These are phyloP conservation scores for Pleurotus salmoneostramineus DNA, from an alignment of 768 basidiomycete genomes.

Conservation along the genomic window DNA sequence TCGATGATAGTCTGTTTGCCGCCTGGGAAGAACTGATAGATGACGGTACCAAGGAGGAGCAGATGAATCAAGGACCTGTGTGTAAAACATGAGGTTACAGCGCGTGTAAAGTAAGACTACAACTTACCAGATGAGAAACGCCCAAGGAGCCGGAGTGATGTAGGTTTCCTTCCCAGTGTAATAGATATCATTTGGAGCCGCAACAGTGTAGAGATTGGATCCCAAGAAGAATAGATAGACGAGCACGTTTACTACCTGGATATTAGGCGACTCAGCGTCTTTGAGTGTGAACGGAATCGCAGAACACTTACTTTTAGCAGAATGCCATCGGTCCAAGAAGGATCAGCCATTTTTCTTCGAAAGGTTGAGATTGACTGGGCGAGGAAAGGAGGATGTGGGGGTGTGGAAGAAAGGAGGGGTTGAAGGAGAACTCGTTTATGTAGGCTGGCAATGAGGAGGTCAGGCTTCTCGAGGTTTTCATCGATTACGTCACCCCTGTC, in stretches of 20 bases:
- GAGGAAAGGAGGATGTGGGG: constrained; percentile 13
- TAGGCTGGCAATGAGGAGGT: constrained; percentile 4
- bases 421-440: background rate
- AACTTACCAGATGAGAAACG: constrained; percentile 82
- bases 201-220: constrained; percentile 84
- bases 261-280: background rate
- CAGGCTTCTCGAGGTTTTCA: background rate
- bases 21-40: constrained; percentile 81
- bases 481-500: background rate
- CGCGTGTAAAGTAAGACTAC: background rate
- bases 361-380: background rate
- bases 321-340: constrained; percentile 74
- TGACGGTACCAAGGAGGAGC: constrained; percentile 84
- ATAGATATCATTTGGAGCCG: constrained; percentile 70
- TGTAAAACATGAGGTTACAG: constrained; percentile 5
- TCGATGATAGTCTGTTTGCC: constrained; percentile 83
- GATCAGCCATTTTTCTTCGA: constrained; percentile 45
- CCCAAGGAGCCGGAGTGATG: constrained; percentile 91
- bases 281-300: background rate
- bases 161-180: constrained; percentile 81
- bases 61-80: constrained; percentile 83
- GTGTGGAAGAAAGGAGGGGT: constrained; percentile 1
- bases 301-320: constrained; percentile 63
- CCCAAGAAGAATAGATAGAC: constrained; percentile 87
- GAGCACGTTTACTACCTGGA: constrained; percentile 71